phyloP scores from a whole-genome alignment of 1,139 yeast genomes.

The Kurtzmaniella quercitrusa region DNA sequence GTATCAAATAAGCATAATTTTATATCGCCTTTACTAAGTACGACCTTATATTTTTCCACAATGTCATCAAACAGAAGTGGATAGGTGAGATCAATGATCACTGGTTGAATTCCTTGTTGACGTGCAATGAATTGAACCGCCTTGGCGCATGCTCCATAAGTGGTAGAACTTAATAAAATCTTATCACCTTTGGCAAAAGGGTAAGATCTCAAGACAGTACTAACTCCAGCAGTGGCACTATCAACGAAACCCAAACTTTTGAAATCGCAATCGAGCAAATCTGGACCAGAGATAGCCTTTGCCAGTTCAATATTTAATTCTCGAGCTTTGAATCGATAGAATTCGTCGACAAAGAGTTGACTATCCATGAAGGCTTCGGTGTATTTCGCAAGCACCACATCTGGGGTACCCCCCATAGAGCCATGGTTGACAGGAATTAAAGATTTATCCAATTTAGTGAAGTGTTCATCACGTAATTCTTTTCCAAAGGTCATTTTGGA shows the following conservation, averaged over 20 bases:
- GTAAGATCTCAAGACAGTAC: slow-evolving; percentile 52
- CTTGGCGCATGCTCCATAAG: slow-evolving; percentile 55
- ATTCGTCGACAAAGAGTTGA: slow-evolving; percentile 38
- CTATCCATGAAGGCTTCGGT: slow-evolving; percentile 21
- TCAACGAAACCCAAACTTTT: slow-evolving; percentile 44
- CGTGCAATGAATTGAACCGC: slow-evolving; percentile 45
- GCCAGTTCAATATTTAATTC: slow-evolving; percentile 25
- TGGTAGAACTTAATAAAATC: slow-evolving; percentile 47
- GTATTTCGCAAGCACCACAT: slow-evolving; percentile 27
- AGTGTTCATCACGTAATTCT: slow-evolving; percentile 43
- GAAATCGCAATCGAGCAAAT: slow-evolving; percentile 40
- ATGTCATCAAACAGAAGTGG: slow-evolving; percentile 50
- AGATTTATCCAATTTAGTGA: slow-evolving; percentile 30
- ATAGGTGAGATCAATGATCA: slow-evolving; percentile 41
- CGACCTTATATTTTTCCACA: slow-evolving; percentile 32
- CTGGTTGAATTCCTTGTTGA: slow-evolving; percentile 37
- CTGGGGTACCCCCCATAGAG: slow-evolving; percentile 48
- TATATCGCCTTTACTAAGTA: slow-evolving; percentile 20
- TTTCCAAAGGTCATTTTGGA: slow-evolving; percentile 46
- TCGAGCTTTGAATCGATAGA: slow-evolving; percentile 18
- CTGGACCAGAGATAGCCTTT: slow-evolving; percentile 23
- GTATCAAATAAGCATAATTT: slow-evolving; percentile 55
- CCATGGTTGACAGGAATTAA: slow-evolving; percentile 50
- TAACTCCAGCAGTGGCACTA: slow-evolving; percentile 65
- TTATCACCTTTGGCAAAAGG: slow-evolving; percentile 52